Base-by-base conservation (phyloP, 106 monocot genomes). In the Triglochin maritima region DNA sequence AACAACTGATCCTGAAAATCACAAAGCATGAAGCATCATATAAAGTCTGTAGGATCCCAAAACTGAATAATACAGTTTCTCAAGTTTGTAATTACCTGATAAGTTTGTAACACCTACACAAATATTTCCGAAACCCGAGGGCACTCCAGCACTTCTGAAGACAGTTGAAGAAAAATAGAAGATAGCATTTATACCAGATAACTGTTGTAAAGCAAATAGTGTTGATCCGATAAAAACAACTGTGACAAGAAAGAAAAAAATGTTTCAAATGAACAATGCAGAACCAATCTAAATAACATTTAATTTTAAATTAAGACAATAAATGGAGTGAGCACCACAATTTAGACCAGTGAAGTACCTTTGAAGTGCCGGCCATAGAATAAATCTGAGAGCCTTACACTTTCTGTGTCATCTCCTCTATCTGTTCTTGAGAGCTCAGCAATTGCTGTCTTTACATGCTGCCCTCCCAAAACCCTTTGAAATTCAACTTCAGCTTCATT, bases 181-280 rank as follows among this genome's bases (percentile, higher is more conserved):
- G 7, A 98, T 72, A 77, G 92, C 91, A 86, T 98, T 98, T 88
- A 98, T 98, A 61, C 98, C 98, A n/a, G 98, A 92, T 67, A 98
- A 74, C 82, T 98, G 98, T 76, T 98, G 98, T 76, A 98, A 84
- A 82, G 88, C 88, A 83, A 92, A 98, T 43, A 98, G 82, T 63
- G 72, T 82, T 76, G 98, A 68, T 73, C 98, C 98, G 82, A 89
- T 86, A 84, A 85, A 92, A 83, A 98, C 88, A 82, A 98, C 98
- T 98, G 86, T 70, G 79, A 46, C 68, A 79, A 79, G 71, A 84
- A 80, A 73, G 72, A 42, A 52, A 14, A 29, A 2, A 64, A 54
- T 5, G 78, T 66, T 80, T 87, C 64, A 56, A 86, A 79, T 81
- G 74, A 83, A 89, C 80, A 77, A 57, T 72, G 9, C 67, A 53